Base-by-base conservation (phyloP, 2,329 filamentous ascomycete genomes). In the Ambrosiella cleistominuta region DNA sequence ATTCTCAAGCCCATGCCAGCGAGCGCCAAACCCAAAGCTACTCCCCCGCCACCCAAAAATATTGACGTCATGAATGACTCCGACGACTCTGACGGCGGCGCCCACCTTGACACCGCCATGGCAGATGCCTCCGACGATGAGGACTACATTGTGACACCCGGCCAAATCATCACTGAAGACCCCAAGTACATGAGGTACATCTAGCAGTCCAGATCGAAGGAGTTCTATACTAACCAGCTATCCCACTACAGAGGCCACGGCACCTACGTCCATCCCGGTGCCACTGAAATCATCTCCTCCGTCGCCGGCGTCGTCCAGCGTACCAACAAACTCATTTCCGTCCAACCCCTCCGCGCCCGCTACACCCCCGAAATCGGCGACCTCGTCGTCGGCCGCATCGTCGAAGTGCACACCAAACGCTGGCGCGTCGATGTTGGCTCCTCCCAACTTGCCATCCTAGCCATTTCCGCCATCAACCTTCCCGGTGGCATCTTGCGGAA, bases 331-430 rank as follows among this genome's bases (percentile, higher is more conserved):
- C 83, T 98, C 53, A 83, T 98, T 63, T 95, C 88, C 1, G 86
- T 98, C 59, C 83, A 85, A 1, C 89, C 93, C 6, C 77, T 98
- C 2, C 88, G 90, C 62, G 90, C 93, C 15, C 85, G 93, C 62
- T 98, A 98, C 74, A 88, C 82, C 1, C 93, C 93, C 38, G 91
- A 96, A 70, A 96, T 98, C 61, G 93, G 93, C 64, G 93, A 98
- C 71, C 77, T 98, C 3, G 88, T 98, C 2, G 84, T 98, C 12
- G 93, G 93, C 42, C 82, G 93, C 62, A 95, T 98, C 65, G 82
- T 93, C 62, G 88, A 94, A 70, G 93, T 98, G n/a, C 89, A 96
- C 70, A 83, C 86, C 40, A 83, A 84, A 69, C 82, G 91, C 56
- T 98, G 93, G 93, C 88, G 87, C 65, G 91, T 98, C 57, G 93